Conservation (phyloP, 139 green algal species). For the Picochlorum sp. region DNA sequence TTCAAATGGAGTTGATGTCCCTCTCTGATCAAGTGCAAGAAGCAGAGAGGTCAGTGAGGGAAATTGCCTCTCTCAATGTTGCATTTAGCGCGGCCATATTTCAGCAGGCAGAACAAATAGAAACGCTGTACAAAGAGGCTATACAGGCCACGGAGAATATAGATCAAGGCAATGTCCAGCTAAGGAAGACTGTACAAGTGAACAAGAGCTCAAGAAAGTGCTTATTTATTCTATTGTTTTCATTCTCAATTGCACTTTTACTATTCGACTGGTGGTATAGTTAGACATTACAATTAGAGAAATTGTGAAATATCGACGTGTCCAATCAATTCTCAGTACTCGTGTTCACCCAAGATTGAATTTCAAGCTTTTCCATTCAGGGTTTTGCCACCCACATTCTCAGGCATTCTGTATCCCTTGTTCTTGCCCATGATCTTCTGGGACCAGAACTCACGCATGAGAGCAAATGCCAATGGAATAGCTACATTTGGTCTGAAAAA, state of each 20-base stretch:
- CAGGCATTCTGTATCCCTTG: background rate
- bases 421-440: constrained; percentile 50
- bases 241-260: constrained; percentile 43
- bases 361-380: background rate
- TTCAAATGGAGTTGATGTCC: constrained; percentile 44
- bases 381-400: background rate
- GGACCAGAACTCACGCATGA: constrained; percentile 68
- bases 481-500: constrained; percentile 79
- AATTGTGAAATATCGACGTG: no score
- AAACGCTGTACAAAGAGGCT: constrained; percentile 51
- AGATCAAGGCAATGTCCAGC: constrained; percentile 33
- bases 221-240: constrained; percentile 52
- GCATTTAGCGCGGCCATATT: constrained; percentile 61
- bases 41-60: constrained; percentile 50
- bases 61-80: constrained; percentile 68
- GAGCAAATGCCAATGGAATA: constrained; percentile 60
- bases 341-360: no score
- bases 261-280: constrained; percentile 74
- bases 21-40: constrained; percentile 22
- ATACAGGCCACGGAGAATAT: constrained; percentile 13
- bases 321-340: no score
- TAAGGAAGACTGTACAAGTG: constrained; percentile 55
- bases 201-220: constrained; percentile 39
- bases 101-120: constrained; percentile 64
- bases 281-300: no score